These are phyloP conservation scores for Prunus persica DNA, from an alignment of 306 rosid genomes.

Conservation along the genomic window Prunus_persica_NCBIv2 NC_034016.1:10107501-10108000, in stretches of 20 bases:
- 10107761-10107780: slow-evolving; percentile 10
- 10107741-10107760: slow-evolving; percentile 7
- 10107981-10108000: no score
- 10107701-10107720: slow-evolving; percentile 1
- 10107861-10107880: slow-evolving; percentile 12
- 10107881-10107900: background rate
- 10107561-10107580: background rate
- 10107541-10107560: background rate
- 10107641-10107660: no score
- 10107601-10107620: background rate
- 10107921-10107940: no score
- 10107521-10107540: no score
- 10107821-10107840: background rate
- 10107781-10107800: slow-evolving; percentile 12
- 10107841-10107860: slow-evolving; percentile 8
- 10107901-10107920: no score
- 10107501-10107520: no score
- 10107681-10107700: background rate
- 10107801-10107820: slow-evolving; percentile 12
- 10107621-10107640: background rate
- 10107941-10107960: no score
- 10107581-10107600: background rate
- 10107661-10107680: background rate
- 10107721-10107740: background rate
- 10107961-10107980: no score